Conservation (phyloP, 495 filamentous ascomycete species). For the Entonaema liquescens region DNA sequence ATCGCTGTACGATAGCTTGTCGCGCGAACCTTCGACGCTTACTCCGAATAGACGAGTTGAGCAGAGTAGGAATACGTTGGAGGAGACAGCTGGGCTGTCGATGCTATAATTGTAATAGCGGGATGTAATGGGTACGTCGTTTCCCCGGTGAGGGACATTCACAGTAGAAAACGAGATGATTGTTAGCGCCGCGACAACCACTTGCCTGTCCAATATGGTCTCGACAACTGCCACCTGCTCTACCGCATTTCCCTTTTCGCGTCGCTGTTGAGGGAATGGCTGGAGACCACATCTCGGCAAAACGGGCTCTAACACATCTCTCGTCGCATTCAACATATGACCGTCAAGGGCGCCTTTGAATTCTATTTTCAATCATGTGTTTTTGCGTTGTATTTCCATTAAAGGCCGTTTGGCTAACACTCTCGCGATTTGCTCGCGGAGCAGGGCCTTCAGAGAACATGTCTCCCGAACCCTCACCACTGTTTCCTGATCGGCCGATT, state of each 20-base stretch:
- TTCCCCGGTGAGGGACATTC: constrained; percentile 12
- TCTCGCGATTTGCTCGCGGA: constrained; percentile 33
- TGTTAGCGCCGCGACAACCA: not conserved
- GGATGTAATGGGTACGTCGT: constrained; percentile 42
- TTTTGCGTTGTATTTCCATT: constrained; percentile 17
- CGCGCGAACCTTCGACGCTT: constrained; percentile 14
- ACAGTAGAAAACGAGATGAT: constrained; percentile 8
- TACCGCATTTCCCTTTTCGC: not conserved
- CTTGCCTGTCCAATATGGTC: constrained; percentile 16
- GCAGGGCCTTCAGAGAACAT: constrained; percentile 49
- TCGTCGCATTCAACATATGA: not conserved
- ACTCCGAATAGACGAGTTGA: constrained; percentile 18
- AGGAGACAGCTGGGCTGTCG: constrained; percentile 29
- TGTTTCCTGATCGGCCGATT: constrained; percentile 90
- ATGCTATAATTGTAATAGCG: constrained; percentile 29
- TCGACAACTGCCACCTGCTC: not conserved
- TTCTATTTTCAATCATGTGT: constrained; percentile 26
- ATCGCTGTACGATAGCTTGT: constrained; percentile 12
- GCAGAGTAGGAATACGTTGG: not conserved
- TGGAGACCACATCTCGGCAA: constrained; percentile 6
- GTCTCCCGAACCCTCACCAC: constrained; percentile 78
- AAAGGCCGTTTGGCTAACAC: constrained; percentile 45
- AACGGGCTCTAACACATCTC: constrained; percentile 6
- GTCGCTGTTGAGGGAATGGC: not conserved
- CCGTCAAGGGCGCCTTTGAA: not conserved